These are phyloP conservation scores for Euclidium syriacum DNA, from an alignment of 345 rosid species.

Conservation along the genomic window DNA sequence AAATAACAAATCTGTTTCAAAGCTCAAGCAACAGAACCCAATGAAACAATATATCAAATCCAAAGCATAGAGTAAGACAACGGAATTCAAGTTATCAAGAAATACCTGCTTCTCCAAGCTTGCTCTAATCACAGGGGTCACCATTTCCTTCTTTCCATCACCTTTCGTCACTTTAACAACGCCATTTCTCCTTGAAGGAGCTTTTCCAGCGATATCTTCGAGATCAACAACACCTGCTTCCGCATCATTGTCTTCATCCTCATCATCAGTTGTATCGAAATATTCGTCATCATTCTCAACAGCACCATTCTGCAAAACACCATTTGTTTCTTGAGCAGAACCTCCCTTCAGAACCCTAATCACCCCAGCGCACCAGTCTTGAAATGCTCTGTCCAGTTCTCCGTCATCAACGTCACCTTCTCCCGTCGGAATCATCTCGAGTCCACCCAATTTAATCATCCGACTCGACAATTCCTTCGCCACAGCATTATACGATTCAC, in stretches of 20 bases:
- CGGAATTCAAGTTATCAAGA: neutral
- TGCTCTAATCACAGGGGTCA: constrained; percentile 90
- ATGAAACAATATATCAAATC: neutral
- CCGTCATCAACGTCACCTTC: constrained; percentile 80
- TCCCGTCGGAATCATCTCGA: constrained; percentile 53
- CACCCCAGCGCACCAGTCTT: constrained; percentile 58
- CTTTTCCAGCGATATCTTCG: constrained; percentile 96
- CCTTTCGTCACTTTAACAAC: constrained; percentile 34
- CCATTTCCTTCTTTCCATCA: constrained; percentile 80
- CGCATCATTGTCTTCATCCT: constrained; percentile 23
- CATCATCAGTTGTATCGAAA: constrained; percentile 37
- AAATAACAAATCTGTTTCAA: neutral
- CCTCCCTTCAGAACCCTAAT: constrained; percentile 50
- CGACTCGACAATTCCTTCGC: constrained; percentile 60
- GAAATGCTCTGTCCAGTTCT: constrained; percentile 52
- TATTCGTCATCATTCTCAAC: constrained; percentile 42
- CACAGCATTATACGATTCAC: constrained; percentile 61
- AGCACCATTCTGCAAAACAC: constrained; percentile 13
- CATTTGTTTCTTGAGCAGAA: constrained; percentile 29
- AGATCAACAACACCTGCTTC: constrained; percentile 56
- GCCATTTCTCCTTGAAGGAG: constrained; percentile 52
- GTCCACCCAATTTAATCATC: constrained; percentile 70
- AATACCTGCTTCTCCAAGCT: constrained; percentile 85
- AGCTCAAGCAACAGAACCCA: neutral
- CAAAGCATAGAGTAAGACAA: neutral